Base-by-base conservation (phyloP, 2,329 filamentous ascomycete species). In the Paraphaeosphaeria sporulosa region DNA sequence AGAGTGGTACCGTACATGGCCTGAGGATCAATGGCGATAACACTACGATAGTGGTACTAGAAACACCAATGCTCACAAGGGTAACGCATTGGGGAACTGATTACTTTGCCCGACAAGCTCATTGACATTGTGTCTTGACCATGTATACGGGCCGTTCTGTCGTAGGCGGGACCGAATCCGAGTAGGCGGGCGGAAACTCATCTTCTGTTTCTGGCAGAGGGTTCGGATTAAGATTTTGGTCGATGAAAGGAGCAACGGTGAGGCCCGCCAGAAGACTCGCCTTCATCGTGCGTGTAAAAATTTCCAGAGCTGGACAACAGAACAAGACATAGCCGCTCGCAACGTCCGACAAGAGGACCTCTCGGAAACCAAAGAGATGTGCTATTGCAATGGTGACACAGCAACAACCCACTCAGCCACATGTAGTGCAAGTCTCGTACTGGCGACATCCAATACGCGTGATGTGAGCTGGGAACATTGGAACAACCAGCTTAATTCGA, bases 391-490 rank as follows among this genome's bases (percentile, higher is more conserved):
- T 21, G 13, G 58, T 56, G 17, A n/a, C 27, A 47, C 48, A 21
- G n/a, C 43, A 44, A 49, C 47, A 40, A 34, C 42, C 12, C 40
- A 2, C 25, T 56, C 40, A 54, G 53, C 54, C 49, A 50, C 44
- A 38, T 19, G 60, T 55, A 49, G 23, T 19, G 49, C 60, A 52
- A 38, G 34, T 54, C 15, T 25, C 32, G 49, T 2, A 30, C 42
- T 34, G 43, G 50, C 34, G 21, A 43, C 25, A 15, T 44, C n/a
- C 10, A 27, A n/a, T 17, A 19, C 38, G 32, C 36, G 49, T 47
- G 53, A 59, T 44, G 27, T 49, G 32, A 27, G 38, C 8, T 27
- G 9, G 10, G 25, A 55, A 30, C 56, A 59, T 62, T 62, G 60
- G 48, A 10, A 62, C 36, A 17, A 57, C 60, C 47, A 49, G 32